Conservation (phyloP, 176 grass and related monocot genomes). For the Bonia amplexicaulis region DNA sequence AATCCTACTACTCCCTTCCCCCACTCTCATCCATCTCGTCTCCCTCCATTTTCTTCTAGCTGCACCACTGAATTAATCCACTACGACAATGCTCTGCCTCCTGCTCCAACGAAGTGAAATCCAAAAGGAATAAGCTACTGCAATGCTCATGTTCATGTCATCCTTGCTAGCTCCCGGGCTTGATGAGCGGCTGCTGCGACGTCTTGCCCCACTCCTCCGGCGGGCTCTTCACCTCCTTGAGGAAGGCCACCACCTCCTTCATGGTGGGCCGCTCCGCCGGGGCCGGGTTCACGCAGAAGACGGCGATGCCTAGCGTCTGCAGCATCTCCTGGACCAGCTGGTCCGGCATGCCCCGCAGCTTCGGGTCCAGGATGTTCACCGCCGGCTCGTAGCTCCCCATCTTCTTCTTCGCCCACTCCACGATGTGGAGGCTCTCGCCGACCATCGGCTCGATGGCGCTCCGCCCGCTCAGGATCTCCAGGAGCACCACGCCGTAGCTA, state of each 20-base stretch:
- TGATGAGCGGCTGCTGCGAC: slow-evolving; percentile 79
- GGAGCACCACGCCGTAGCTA: slow-evolving; percentile 87
- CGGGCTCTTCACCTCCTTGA: slow-evolving; percentile 93
- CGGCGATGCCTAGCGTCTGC: slow-evolving; percentile 78
- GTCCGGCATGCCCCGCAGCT: slow-evolving; percentile 73
- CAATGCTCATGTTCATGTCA: neutral
- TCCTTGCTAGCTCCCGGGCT: slow-evolving; percentile 46
- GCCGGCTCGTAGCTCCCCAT: slow-evolving; percentile 87
- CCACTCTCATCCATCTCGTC: neutral
- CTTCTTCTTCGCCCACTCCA: slow-evolving; percentile 95
- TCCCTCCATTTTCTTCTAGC: neutral
- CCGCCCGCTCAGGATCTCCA: slow-evolving; percentile 81
- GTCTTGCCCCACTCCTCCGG: slow-evolving; percentile 94
- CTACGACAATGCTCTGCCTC: neutral
- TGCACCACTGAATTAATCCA: neutral
- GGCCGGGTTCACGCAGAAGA: slow-evolving; percentile 84
- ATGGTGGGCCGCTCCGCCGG: slow-evolving; percentile 81
- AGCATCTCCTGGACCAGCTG: slow-evolving; percentile 95
- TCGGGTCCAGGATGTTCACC: slow-evolving; percentile 69
- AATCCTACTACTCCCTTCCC: slow-evolving; percentile 37
- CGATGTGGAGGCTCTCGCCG: slow-evolving; percentile 72
- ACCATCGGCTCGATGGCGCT: slow-evolving; percentile 60
- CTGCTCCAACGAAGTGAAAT: neutral
- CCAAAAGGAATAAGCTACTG: neutral
- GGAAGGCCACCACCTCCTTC: slow-evolving; percentile 93